Evolutionary conservation across 805 yeast genomes (phyloP).

Genomic region (Candida corydali): DNA sequence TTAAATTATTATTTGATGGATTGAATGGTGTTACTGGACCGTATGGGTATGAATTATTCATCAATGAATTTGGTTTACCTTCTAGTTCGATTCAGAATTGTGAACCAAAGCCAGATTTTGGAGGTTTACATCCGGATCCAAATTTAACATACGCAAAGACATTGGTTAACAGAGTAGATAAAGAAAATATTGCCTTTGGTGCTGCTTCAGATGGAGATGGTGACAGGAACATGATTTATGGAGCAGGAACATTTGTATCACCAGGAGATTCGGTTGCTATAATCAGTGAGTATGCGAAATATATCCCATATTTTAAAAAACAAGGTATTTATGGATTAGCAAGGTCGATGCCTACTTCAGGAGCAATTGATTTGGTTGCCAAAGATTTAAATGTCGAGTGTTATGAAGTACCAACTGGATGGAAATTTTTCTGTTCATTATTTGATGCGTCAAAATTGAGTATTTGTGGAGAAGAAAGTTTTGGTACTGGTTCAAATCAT

Average conservation of each 20-base stretch:
- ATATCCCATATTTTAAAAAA: constrained; percentile 86
- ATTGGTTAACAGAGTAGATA: constrained; percentile 82
- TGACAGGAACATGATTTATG: constrained; percentile 97
- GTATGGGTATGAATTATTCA: constrained; percentile 79
- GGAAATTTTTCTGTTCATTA: constrained; percentile 96
- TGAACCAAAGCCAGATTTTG: constrained; percentile 82
- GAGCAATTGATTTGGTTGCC: constrained; percentile 91
- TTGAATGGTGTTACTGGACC: constrained; percentile 97
- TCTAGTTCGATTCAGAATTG: constrained; percentile 70
- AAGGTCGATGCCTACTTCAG: constrained; percentile 95
- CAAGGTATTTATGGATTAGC: constrained; percentile 91
- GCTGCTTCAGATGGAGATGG: constrained; percentile 99
- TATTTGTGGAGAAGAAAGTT: constrained; percentile 97
- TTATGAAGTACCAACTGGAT: constrained; percentile 97
- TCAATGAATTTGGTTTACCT: constrained; percentile 80
- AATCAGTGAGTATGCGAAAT: constrained; percentile 85
- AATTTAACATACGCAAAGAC: constrained; percentile 91
- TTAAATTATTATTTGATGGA: constrained; percentile 81
- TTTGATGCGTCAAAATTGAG: constrained; percentile 91
- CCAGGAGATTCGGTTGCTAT: constrained; percentile 99
- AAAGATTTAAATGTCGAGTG: constrained; percentile 64
- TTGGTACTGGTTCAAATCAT: constrained; percentile 97
- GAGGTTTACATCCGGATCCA: constrained; percentile 98
- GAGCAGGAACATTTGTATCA: constrained; percentile 89
- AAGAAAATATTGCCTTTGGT: constrained; percentile 80